phyloP scores from a whole-genome alignment of 768 basidiomycete genomes.

The Cystobasidiopsis lactophilus region DNA sequence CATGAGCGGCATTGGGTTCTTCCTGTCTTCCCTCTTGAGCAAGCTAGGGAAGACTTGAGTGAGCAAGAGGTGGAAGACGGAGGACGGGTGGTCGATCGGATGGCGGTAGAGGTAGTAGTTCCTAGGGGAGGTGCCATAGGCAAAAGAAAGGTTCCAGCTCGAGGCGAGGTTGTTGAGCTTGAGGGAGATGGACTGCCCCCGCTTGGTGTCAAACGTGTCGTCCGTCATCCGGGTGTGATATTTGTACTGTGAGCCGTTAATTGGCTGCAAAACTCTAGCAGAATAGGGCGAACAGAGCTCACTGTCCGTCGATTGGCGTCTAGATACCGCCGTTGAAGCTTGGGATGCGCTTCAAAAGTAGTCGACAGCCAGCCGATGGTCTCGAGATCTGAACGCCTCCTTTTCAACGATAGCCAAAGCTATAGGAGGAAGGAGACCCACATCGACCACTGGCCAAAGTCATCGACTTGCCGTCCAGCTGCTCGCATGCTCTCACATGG shows the following conservation, averaged over 20 bases:
- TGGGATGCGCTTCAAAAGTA: neutral
- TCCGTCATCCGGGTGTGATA: slow-evolving; percentile 42
- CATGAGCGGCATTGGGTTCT: slow-evolving; percentile 15
- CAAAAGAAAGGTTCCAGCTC: slow-evolving; percentile 39
- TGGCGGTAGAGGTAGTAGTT: slow-evolving; percentile 42
- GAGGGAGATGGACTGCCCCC: slow-evolving; percentile 35
- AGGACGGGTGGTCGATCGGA: slow-evolving; percentile 16
- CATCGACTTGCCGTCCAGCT: slow-evolving; percentile 53
- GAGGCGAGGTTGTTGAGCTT: slow-evolving; percentile 36
- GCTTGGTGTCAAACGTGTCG: slow-evolving; percentile 39
- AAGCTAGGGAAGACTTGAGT: slow-evolving; percentile 36
- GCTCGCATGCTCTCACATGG: slow-evolving; percentile 41
- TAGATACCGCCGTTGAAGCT: slow-evolving; percentile 38
- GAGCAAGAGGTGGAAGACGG: slow-evolving; percentile 22
- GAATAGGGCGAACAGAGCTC: too few relatives aligned
- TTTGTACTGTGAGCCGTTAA: slow-evolving; percentile 23
- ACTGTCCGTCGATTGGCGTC: slow-evolving; percentile 59
- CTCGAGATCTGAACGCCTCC: too few relatives aligned
- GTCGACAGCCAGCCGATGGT: slow-evolving; percentile 50
- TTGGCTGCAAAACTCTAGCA: neutral
- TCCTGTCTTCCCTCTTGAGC: slow-evolving; percentile 28
- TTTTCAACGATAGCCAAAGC: too few relatives aligned
- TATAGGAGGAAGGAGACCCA: too few relatives aligned
- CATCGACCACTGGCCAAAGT: slow-evolving; percentile 61
- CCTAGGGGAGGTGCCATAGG: slow-evolving; percentile 51